These are phyloP conservation scores for Ephemerocybe angulata DNA, from an alignment of 768 basidiomycete species.

Conservation along the genomic window DNA sequence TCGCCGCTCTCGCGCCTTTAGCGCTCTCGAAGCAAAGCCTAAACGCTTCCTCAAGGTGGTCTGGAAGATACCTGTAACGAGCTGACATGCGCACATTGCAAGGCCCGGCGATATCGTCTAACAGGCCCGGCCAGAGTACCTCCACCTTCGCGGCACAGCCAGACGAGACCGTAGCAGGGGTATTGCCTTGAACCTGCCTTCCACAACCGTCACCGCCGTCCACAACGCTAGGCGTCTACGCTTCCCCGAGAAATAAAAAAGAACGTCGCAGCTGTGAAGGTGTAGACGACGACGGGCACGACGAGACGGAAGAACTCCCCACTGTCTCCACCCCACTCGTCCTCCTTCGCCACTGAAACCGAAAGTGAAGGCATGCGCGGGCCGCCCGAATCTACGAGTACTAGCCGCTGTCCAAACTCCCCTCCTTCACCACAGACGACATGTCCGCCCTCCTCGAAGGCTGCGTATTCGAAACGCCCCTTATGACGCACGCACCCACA, in stretches of 20 bases:
- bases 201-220: slow-evolving; percentile 71
- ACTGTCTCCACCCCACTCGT: slow-evolving; percentile 63
- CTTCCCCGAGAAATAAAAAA: slow-evolving; percentile 45
- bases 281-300: slow-evolving; percentile 27
- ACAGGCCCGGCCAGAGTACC: slow-evolving; percentile 50
- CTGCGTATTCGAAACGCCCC: slow-evolving; percentile 16
- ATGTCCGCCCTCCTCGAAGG: slow-evolving; percentile 63
- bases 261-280: no score
- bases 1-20: no score
- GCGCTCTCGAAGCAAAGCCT: no score
- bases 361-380: slow-evolving; percentile 51
- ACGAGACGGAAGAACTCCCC: slow-evolving; percentile 52
- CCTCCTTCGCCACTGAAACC: slow-evolving; percentile 35
- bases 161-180: slow-evolving; percentile 57
- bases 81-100: slow-evolving; percentile 55
- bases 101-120: slow-evolving; percentile 53
- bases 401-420: slow-evolving; percentile 80
- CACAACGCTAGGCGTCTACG: slow-evolving; percentile 70
- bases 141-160: slow-evolving; percentile 31
- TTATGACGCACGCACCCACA: slow-evolving; percentile 10
- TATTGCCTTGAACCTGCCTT: slow-evolving; percentile 70
- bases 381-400: slow-evolving; percentile 96
- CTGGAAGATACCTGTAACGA: slow-evolving; percentile 60
- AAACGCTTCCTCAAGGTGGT: slow-evolving; percentile 55
- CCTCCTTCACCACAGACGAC: slow-evolving; percentile 60